phyloP scores from a whole-genome alignment of 106 monocot genomes.

The Apostasia ramifera region DNA sequence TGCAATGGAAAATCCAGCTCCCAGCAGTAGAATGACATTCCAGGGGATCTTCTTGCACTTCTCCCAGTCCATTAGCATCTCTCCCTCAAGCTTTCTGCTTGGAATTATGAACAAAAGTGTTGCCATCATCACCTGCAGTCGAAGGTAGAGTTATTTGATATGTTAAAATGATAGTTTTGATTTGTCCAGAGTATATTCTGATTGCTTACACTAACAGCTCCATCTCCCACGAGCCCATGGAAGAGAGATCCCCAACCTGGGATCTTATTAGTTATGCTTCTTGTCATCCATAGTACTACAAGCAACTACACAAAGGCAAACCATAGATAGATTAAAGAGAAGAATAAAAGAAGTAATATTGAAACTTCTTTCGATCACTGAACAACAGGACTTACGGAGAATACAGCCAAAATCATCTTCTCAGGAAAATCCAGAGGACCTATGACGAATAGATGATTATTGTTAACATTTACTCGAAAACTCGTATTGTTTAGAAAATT shows the following conservation, averaged over 20 bases:
- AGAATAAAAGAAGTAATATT: background rate
- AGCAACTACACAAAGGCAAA: background rate
- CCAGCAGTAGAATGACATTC: constrained; percentile 85
- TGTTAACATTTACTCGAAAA: background rate
- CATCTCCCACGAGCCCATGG: constrained; percentile 30
- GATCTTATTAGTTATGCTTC: constrained; percentile 22
- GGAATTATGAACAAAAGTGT: constrained; percentile 45
- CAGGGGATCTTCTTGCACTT: constrained; percentile 63
- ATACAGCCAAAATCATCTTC: constrained; percentile 3
- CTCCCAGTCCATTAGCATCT: constrained; percentile 51
- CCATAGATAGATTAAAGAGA: background rate
- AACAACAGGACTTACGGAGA: background rate
- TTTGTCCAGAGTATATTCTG: too few relatives aligned
- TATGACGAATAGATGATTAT: background rate
- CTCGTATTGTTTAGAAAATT: too few relatives aligned
- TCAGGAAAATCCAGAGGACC: constrained; percentile 6
- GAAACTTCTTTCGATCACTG: background rate
- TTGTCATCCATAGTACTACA: constrained; percentile 6
- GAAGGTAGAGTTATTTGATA: background rate
- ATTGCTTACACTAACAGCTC: constrained; percentile 31
- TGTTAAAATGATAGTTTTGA: too few relatives aligned
- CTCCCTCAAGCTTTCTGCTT: constrained; percentile 31
- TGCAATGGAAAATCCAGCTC: constrained; percentile 93
- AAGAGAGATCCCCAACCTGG: constrained; percentile 49
- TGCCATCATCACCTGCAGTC: constrained; percentile 40